Percentiles rank a stretch among this genome's conserved stretches.
Evolutionary conservation across 768 basidiomycete species (phyloP).

Genomic region (Xerocomus brunneocitrinus): DNA sequence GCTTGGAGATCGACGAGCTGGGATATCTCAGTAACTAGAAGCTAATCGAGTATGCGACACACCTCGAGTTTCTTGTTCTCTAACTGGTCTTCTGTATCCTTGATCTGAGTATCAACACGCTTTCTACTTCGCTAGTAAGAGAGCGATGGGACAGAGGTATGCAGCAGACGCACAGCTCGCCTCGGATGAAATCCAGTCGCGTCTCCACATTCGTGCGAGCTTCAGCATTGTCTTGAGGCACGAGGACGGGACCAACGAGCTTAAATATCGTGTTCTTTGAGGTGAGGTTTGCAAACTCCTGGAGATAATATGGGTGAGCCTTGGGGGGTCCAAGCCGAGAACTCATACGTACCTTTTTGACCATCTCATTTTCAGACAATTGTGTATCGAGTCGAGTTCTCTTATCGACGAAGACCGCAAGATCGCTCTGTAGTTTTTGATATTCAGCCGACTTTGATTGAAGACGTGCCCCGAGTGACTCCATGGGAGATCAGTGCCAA

Average conservation of each 20-base stretch:
- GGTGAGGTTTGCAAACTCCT: constrained; percentile 82
- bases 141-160: not conserved
- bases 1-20: constrained; percentile 69
- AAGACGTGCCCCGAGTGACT: constrained; percentile 53
- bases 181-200: constrained; percentile 80
- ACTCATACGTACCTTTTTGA: constrained; percentile 63
- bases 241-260: constrained; percentile 84
- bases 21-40: constrained; percentile 12
- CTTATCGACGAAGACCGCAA: constrained; percentile 69
- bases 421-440: constrained; percentile 75
- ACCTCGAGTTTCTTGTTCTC: constrained; percentile 86
- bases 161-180: constrained; percentile 67
- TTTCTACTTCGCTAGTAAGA: constrained; percentile 42
- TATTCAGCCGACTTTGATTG: constrained; percentile 71
- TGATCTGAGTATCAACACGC: constrained; percentile 77
- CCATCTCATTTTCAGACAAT: constrained; percentile 85
- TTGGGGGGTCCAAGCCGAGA: not conserved
- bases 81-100: constrained; percentile 68
- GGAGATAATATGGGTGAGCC: constrained; percentile 5
- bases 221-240: constrained; percentile 84
- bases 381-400: constrained; percentile 88
- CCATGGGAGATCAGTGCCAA: constrained; percentile 29
- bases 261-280: constrained; percentile 83
- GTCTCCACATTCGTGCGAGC: constrained; percentile 87
- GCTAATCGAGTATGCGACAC: not conserved